phyloP scores from a whole-genome alignment of 768 basidiomycete genomes.

The Amanita thiersii region DNA sequence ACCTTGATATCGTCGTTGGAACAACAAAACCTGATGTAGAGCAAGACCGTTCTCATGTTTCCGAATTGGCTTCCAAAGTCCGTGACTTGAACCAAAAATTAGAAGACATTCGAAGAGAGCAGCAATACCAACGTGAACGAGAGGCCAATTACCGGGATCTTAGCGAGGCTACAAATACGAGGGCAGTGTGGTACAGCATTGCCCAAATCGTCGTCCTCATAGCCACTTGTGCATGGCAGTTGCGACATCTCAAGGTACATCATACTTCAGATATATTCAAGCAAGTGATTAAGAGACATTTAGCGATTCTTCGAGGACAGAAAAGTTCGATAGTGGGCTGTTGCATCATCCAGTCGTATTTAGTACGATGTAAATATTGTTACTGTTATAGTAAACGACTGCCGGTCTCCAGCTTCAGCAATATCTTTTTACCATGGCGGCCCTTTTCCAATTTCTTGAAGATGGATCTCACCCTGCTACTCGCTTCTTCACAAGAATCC shows the following conservation, averaged over 20 bases:
- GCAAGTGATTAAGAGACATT: conserved; percentile 7
- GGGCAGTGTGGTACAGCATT: conserved; percentile 92
- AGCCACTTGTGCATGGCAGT: conserved; percentile 86
- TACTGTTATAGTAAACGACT: no score
- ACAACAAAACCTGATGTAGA: conserved; percentile 80
- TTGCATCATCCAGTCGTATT: conserved; percentile 8
- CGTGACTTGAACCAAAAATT: conserved; percentile 91
- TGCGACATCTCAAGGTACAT: conserved; percentile 82
- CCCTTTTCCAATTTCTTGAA: conserved; percentile 32
- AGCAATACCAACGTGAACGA: conserved; percentile 95
- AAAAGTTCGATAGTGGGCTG: conserved; percentile 41
- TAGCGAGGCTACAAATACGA: conserved; percentile 84
- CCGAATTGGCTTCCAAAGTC: conserved; percentile 72
- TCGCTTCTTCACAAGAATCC: conserved; percentile 29
- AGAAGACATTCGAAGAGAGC: conserved; percentile 88
- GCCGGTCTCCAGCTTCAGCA: conserved; percentile 31
- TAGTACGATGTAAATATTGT: no score
- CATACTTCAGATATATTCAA: background rate
- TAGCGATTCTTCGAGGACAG: conserved; percentile 86
- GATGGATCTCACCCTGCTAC: conserved; percentile 38
- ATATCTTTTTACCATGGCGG: conserved; percentile 33
- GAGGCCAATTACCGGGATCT: conserved; percentile 86
- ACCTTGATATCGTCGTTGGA: conserved; percentile 92
- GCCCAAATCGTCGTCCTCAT: conserved; percentile 81
- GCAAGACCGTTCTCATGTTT: conserved; percentile 79